These are phyloP conservation scores for Picea glauca DNA, from an alignment of 75 land plant genomes.

Conservation along the genomic window DNA sequence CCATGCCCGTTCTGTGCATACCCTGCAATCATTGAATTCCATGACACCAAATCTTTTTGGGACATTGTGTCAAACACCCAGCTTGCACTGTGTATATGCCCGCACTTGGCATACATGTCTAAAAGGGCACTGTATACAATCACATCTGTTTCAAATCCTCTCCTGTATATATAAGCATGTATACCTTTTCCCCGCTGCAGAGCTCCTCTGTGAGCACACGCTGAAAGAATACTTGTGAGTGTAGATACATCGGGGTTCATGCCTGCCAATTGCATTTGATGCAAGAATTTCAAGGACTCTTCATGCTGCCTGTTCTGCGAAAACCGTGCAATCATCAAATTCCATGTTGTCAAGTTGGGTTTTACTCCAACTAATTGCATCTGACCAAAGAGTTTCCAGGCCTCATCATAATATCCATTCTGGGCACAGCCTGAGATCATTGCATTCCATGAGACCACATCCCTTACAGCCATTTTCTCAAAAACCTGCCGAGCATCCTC, in stretches of 20 bases:
- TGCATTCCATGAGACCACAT: conserved; percentile 23
- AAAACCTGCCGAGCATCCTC: conserved; percentile 13
- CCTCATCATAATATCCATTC: conserved; percentile 10
- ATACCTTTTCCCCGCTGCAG: conserved; percentile 2
- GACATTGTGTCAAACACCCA: conserved; percentile 9
- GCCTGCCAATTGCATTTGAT: neutral
- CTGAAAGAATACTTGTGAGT: neutral
- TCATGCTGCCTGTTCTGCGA: neutral
- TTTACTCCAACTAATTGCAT: conserved; percentile 8
- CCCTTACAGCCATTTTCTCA: conserved; percentile 14
- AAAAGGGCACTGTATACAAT: conserved; percentile 1
- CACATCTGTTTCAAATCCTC: conserved; percentile 1
- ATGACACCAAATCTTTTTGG: conserved; percentile 18
- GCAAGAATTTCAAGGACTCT: neutral
- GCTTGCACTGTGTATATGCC: neutral
- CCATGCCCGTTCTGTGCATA: conserved; percentile 13
- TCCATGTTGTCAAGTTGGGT: neutral
- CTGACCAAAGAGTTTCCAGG: neutral
- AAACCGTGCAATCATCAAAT: neutral
- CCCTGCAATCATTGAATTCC: conserved; percentile 22
- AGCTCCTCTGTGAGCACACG: conserved; percentile 1
- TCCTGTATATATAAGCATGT: neutral
- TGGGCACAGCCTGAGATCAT: conserved; percentile 21
- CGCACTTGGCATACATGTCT: neutral
- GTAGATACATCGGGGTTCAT: conserved; percentile 6